Percentiles rank a stretch among this genome's conserved stretches.
Conservation (phyloP, 2,329 filamentous ascomycete genomes). For the Colletotrichum kahawae region DNA sequence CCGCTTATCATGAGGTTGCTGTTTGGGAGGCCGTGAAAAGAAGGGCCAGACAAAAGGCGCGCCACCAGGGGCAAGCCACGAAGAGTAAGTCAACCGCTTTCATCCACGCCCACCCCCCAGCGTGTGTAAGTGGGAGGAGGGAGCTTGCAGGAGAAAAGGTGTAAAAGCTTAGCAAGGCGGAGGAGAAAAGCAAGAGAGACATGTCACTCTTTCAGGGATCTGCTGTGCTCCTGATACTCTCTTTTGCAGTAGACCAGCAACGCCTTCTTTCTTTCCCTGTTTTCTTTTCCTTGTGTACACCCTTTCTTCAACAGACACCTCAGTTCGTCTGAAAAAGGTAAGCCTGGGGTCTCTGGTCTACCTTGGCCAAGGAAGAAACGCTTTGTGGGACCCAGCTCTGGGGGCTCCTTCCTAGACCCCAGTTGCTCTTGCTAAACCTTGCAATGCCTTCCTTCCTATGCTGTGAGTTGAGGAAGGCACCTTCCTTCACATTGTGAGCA, state of each 20-base stretch:
- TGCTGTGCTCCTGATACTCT: background rate
- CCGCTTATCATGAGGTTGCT: background rate
- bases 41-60: background rate
- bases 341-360: background rate
- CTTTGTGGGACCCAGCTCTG: background rate
- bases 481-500: background rate
- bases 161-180: background rate
- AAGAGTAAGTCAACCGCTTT: background rate
- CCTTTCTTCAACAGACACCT: background rate
- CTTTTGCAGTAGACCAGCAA: background rate
- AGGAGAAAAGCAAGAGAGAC: background rate
- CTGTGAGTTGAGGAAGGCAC: background rate
- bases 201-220: background rate
- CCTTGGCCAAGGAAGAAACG: background rate
- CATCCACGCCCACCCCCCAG: background rate
- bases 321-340: background rate
- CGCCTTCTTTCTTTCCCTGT: background rate
- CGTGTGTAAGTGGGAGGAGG: conserved; percentile 13
- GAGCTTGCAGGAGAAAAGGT: background rate
- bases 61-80: conserved; percentile 4
- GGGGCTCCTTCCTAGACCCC: background rate
- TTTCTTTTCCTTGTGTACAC: background rate
- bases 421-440: background rate
- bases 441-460: background rate
- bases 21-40: background rate